Evolutionary conservation across 2,329 filamentous ascomycete species (phyloP).

Genomic region (Botrytis pseudocinerea): DNA sequence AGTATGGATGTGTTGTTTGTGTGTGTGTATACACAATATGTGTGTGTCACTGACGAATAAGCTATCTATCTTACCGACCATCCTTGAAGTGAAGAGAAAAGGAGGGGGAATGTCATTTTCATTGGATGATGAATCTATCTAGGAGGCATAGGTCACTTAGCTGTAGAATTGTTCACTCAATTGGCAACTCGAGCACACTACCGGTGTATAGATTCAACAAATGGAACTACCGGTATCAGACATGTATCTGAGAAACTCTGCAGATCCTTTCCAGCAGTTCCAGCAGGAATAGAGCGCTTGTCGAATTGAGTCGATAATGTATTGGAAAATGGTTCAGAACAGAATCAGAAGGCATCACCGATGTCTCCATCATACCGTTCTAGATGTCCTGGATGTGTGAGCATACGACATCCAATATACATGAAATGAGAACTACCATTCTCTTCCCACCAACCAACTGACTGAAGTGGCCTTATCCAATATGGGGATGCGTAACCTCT

Average conservation of each 20-base stretch:
- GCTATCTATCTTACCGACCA: neutral
- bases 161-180: neutral
- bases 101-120: neutral
- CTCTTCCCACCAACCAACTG: neutral
- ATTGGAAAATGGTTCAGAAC: neutral
- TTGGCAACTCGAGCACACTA: neutral
- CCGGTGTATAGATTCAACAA: neutral
- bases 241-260: neutral
- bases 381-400: neutral
- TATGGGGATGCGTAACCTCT: neutral
- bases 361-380: neutral
- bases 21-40: neutral
- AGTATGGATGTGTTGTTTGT: neutral
- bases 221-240: neutral
- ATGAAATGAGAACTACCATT: neutral
- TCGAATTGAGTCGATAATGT: neutral
- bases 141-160: neutral
- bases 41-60: slow-evolving; percentile 14
- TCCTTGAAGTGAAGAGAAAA: neutral
- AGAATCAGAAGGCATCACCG: neutral
- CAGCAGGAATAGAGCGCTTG: neutral
- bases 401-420: neutral
- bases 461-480: neutral
- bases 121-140: neutral
- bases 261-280: neutral